phyloP scores from a whole-genome alignment of 2,329 filamentous ascomycete genomes.

The Fusarium chaquense region DNA sequence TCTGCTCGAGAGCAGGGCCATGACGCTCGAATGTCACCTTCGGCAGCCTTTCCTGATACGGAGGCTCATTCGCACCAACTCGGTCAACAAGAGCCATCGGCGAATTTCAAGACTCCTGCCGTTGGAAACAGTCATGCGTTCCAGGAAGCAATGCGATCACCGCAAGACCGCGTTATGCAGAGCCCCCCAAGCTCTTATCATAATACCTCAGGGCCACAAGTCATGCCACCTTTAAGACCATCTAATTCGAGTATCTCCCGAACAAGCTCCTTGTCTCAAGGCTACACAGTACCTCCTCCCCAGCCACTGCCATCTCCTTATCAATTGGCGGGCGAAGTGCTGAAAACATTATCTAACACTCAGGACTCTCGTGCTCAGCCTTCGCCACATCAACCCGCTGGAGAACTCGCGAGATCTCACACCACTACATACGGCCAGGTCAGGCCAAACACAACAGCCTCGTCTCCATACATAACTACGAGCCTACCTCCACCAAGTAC shows the following conservation, averaged over 20 bases:
- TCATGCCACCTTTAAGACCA: background rate
- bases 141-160: background rate
- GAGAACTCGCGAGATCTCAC: background rate
- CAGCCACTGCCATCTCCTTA: background rate
- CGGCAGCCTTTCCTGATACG: background rate
- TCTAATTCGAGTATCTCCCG: background rate
- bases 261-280: background rate
- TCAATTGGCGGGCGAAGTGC: background rate
- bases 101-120: background rate
- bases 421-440: background rate
- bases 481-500: background rate
- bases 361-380: background rate
- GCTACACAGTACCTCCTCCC: background rate
- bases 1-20: no score
- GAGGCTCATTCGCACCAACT: background rate
- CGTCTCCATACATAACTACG: background rate
- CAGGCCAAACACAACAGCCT: background rate
- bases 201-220: background rate
- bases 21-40: background rate
- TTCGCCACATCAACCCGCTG: background rate
- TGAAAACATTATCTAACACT: background rate
- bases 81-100: background rate
- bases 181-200: background rate
- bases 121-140: background rate
- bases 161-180: background rate